Evolutionary conservation across 1,284 basidiomycete species (phyloP), one percentile per base, ranked within the genome.

Genomic region (Porodaedalea pini): DNA sequence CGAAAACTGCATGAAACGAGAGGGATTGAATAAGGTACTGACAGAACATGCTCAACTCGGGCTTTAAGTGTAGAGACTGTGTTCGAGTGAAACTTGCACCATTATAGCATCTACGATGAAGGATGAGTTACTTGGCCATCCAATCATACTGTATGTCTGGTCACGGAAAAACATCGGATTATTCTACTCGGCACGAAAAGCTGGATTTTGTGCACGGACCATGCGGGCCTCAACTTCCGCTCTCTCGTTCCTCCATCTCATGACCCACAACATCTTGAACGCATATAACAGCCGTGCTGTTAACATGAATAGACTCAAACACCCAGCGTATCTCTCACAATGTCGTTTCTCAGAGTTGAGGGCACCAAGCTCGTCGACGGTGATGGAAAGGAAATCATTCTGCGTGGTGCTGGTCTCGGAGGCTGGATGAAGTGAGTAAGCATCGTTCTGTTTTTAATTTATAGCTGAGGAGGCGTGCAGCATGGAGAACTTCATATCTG

Each of bases 1-100:
- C 60, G 78, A 79, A 58, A 78, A 80, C 63, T 83, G 81, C 64
- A 62, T 73, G 56, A 70, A 77, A 64, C 66, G 76, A 54, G 75
- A 76, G 34, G 74, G 71, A 13, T 65, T 79, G 63, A 78, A 77
- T 61, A 64, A 68, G 52, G 66, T 72, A 41, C 61, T 78, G 57
- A 71, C 68, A 34, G 71, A 71, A 23, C 70, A 73, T 62, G 74
- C 76, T 21, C 43, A 56, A 27, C 21, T 25, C n/a, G 43, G 15
- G 13, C 19, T 41, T 3, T 23, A 56, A 44, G 41, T 13, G 11
- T 17, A 37, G 36, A 15, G 40, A 40, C n/a, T n/a, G n/a, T n/a
- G n/a, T n/a, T n/a, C n/a, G n/a, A n/a, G n/a, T n/a, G n/a, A n/a
- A n/a, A n/a, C n/a, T n/a, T 3, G 27, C n/a, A 2, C 3, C 11